phyloP scores from a whole-genome alignment of 2,329 filamentous ascomycete genomes.

The Gyromitra esculenta region DNA sequence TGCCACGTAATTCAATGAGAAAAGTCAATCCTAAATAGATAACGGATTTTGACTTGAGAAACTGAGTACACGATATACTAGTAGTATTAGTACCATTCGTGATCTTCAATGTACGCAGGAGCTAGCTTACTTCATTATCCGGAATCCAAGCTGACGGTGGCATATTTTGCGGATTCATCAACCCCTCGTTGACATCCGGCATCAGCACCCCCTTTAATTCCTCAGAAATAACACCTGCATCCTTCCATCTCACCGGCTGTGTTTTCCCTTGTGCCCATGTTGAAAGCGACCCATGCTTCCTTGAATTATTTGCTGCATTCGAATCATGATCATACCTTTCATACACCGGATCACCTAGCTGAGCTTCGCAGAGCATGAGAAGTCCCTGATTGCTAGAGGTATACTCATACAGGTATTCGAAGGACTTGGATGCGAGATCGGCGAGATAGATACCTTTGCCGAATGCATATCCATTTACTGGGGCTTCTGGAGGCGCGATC shows the following conservation, averaged over 20 bases:
- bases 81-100: conserved; percentile 14
- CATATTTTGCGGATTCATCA: conserved; percentile 66
- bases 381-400: conserved; percentile 74
- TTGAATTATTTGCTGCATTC: conserved; percentile 71
- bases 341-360: conserved; percentile 78
- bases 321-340: conserved; percentile 69
- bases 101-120: neutral
- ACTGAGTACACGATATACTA: conserved; percentile 75
- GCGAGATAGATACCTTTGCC: conserved; percentile 89
- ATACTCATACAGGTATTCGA: conserved; percentile 75
- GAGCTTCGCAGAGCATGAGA: conserved; percentile 83
- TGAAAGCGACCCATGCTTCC: conserved; percentile 69
- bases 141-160: conserved; percentile 14
- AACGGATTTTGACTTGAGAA: conserved; percentile 74
- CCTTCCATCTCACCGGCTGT: conserved; percentile 77
- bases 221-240: conserved; percentile 73
- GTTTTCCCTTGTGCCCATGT: conserved; percentile 75
- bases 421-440: conserved; percentile 83
- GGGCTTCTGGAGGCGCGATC: conserved; percentile 85
- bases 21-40: conserved; percentile 67
- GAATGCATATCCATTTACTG: conserved; percentile 79
- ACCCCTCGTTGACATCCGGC: conserved; percentile 67
- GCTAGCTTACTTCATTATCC: conserved; percentile 11
- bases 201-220: conserved; percentile 75
- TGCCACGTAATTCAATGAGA: neutral